Base-by-base conservation (phyloP, 2,329 filamentous ascomycete genomes). In the Macrophomina pseudophaseolina region DNA sequence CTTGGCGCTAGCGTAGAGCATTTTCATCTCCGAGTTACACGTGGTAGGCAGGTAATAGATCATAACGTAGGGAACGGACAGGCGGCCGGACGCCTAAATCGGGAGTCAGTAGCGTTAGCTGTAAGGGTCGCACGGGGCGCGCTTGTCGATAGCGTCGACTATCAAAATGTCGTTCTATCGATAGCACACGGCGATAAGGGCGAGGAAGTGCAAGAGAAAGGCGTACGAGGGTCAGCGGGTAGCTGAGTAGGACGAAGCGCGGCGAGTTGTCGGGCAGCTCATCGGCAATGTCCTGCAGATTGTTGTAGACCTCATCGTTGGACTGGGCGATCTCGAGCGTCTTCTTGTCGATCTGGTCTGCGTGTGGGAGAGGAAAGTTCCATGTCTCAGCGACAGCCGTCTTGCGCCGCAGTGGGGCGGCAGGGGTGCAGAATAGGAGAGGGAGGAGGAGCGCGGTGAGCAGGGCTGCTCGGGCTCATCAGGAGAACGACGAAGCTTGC, bases 1-100 rank as follows among this genome's bases (percentile, higher is more conserved):
- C 80, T 97, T 97, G 51, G 95, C 95, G 46, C 94, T 91, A 35
- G 95, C 95, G 78, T 98, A 99, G 76, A 95, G 83, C 95, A 98
- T 98, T 72, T 92, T 88, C 75, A 91, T 83, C 75, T 94, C 91
- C 71, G 86, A 88, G 78, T 97, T 97, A 81, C 92, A 95, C 58
- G 94, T 97, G 62, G 90, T 91, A 7, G 95, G 95, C 28, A 98
- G 88, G 81, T 97, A 98, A 83, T 97, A 97, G 28, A 99, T 82
- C 77, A 98, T 87, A 54, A 97, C 93, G 78, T 99, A 99, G 9
- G 95, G 95, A 3, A 97, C 93, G 5, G 92, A 91, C 51, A 93
- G 79, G 33, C 95, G 89, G 66, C 95, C 95, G 63, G 91, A 93
- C 52, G 89, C 83, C 92, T 96, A 70, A 65, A 49, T 32, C 40